phyloP scores from a whole-genome alignment of 2,329 filamentous ascomycete species.

The Talaromyces sp. region DNA sequence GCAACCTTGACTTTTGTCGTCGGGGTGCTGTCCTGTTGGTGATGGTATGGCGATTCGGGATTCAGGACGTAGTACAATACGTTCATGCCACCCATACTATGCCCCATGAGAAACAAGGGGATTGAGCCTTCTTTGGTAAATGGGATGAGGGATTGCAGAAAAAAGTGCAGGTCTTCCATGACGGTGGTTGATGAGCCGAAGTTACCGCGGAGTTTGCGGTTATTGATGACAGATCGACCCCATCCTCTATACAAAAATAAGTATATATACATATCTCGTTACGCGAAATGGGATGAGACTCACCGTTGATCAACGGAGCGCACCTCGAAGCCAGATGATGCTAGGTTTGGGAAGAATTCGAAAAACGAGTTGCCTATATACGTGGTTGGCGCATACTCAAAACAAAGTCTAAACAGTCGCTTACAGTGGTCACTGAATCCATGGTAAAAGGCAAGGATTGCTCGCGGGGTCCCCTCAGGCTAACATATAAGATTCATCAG shows the following conservation, averaged over 20 bases:
- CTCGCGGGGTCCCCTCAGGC: slow-evolving; percentile 50
- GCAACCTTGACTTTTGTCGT: slow-evolving; percentile 9
- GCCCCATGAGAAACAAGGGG: slow-evolving; percentile 76
- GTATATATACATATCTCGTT: background rate
- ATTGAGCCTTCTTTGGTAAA: slow-evolving; percentile 33
- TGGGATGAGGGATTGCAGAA: slow-evolving; percentile 63
- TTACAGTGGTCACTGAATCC: slow-evolving; percentile 80
- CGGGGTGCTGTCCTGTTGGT: slow-evolving; percentile 10
- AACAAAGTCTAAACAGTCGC: slow-evolving; percentile 13
- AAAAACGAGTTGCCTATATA: slow-evolving; percentile 66
- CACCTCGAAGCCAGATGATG: slow-evolving; percentile 69
- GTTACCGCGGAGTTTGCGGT: slow-evolving; percentile 62
- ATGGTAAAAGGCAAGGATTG: slow-evolving; percentile 79
- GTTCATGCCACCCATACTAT: slow-evolving; percentile 87
- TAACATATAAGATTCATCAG: background rate
- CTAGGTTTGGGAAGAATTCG: slow-evolving; percentile 69
- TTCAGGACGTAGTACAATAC: slow-evolving; percentile 60
- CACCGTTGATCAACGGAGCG: slow-evolving; percentile 75
- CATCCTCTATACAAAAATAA: slow-evolving; percentile 58
- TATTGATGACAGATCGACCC: slow-evolving; percentile 67
- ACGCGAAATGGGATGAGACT: slow-evolving; percentile 7
- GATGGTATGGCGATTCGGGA: slow-evolving; percentile 29
- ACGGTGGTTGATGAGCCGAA: slow-evolving; percentile 73
- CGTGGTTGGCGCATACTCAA: background rate
- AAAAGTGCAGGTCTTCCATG: slow-evolving; percentile 73